Conservation (phyloP, 257 asterid genomes). For the Fraxinus americana region DNA sequence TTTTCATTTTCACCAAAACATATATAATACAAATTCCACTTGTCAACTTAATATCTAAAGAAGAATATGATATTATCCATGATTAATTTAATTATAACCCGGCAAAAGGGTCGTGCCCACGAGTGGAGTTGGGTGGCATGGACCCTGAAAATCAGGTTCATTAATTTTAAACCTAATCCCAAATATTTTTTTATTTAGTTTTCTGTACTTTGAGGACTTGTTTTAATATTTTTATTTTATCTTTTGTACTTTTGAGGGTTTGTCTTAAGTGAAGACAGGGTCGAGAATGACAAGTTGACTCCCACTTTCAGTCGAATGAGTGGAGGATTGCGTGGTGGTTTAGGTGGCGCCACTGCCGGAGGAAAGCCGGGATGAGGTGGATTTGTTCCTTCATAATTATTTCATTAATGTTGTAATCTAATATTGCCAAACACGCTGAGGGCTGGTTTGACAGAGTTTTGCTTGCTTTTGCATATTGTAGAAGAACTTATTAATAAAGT, state of each 20-base stretch:
- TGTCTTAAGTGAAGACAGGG: conserved; percentile 52
- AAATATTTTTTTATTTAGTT: conserved; percentile 1
- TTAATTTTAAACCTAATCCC: conserved; percentile 34
- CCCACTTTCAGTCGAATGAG: conserved; percentile 47
- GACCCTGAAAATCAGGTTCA: conserved; percentile 64
- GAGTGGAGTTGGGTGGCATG: conserved; percentile 48
- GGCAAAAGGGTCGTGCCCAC: conserved; percentile 66
- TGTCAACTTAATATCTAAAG: conserved; percentile 27
- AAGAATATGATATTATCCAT: conserved; percentile 30
- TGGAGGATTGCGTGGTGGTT: conserved; percentile 47
- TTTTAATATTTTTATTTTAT: background rate
- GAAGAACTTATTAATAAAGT: too few species aligned
- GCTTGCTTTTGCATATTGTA: too few species aligned
- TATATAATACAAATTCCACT: conserved; percentile 19
- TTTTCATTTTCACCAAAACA: too few species aligned
- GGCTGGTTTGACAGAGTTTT: too few species aligned
- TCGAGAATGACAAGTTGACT: conserved; percentile 49
- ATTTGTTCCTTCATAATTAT: conserved; percentile 25
- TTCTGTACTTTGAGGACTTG: background rate
- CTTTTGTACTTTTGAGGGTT: conserved; percentile 38
- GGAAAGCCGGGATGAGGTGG: conserved; percentile 35
- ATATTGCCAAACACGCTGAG: conserved; percentile 30
- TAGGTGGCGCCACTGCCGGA: conserved; percentile 39
- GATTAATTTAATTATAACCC: conserved; percentile 23
- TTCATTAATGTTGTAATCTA: conserved; percentile 18